Base-by-base conservation (phyloP, 2,329 filamentous ascomycete genomes). In the Exophiala xenobiotica region DNA sequence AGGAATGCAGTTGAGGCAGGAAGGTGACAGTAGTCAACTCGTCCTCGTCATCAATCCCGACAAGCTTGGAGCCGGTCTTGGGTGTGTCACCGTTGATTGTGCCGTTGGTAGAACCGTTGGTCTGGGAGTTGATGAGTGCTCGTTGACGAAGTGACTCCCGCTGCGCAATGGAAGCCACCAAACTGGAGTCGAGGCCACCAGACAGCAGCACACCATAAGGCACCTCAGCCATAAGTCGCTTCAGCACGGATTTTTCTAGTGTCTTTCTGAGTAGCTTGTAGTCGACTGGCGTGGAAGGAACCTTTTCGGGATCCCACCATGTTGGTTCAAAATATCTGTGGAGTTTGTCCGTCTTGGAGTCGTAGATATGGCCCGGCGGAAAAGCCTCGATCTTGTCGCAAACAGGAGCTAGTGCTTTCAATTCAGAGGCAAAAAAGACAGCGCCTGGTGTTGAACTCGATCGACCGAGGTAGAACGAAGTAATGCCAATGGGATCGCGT, bases 171-270 rank as follows among this genome's bases (percentile, higher is more conserved):
- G 93, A 85, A 29, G 93, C 93, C 26, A 96, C 90, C 72, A 99
- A 75, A 70, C 90, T 96, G 40, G 93, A 99, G 73, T 99, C 93
- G 45, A 99, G 80, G 63, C 93, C 93, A 66, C 93, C 93, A 46
- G 93, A 99, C 43, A 99, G 79, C 53, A 99, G 76, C 18, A 99
- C 93, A 72, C 93, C 93, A 69, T 96, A 99, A 12, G 93, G 93
- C 27, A 99, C 93, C 74, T 99, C 93, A 18, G 93, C 93, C 93
- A 99, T 99, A 69, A 99, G 79, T 61, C 93, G 86, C 78, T 99
- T 99, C 67, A 92, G 84, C 51, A 99, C 93, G 8, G 93, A 85
- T 72, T 85, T 88, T 78, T 97, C 93, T 54, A 99, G 79, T 1
- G 86, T 85, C 67, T 86, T 81, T 61, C 93, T 83, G 62, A 99